Evolutionary conservation across 192 early-diverging fungal genomes (phyloP), one percentile per base, ranked within the genome.

Genomic region (Spizellomyces punctatus): DNA sequence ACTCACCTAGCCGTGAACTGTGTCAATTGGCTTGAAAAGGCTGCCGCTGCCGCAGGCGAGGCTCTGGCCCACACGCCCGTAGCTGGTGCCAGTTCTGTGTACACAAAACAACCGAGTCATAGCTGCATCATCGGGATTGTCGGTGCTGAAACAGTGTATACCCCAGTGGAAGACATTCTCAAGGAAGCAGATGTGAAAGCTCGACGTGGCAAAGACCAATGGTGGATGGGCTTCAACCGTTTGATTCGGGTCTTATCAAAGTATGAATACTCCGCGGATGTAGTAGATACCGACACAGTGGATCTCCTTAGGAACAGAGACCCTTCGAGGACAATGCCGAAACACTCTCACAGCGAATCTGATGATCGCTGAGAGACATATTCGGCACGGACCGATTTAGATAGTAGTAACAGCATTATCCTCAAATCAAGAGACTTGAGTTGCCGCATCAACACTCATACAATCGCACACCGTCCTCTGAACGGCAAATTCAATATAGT

Each of bases 21-120:
- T 58, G 76, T 98, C 61, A 83, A 92, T 44, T 99, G 95, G 89
- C 80, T 96, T 70, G 89, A 96, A 76, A 55, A 82, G 57, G 82
- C 86, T 42, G 86, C 88, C 44, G 69, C 63, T 52, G 82, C 87
- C 6, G 80, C 85, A 0, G 80, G 88, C 72, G 68, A 60, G 0
- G 69, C 71, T 6, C 77, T 71, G 46, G 74, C 80, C 61, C 61
- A 59, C 52, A 36, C 12, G 59, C 52, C 19, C 42, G 58, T 72
- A 41, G 41, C 46, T 5, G 60, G 65, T 8, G 41, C 54, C 5
- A 17, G 52, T 6, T 6, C 47, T 5, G 63, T 63, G n/a, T 92
- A 89, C 77, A 86, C 85, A 49, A 81, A 49, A 6, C 50, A 76
- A 47, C 74, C 83, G 6, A 82, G 86, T 8, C 87, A 93, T 44